Percentiles rank a stretch among this genome's conserved stretches.
Conservation (phyloP, 116 monocot genomes). For the Iris pallida region DNA sequence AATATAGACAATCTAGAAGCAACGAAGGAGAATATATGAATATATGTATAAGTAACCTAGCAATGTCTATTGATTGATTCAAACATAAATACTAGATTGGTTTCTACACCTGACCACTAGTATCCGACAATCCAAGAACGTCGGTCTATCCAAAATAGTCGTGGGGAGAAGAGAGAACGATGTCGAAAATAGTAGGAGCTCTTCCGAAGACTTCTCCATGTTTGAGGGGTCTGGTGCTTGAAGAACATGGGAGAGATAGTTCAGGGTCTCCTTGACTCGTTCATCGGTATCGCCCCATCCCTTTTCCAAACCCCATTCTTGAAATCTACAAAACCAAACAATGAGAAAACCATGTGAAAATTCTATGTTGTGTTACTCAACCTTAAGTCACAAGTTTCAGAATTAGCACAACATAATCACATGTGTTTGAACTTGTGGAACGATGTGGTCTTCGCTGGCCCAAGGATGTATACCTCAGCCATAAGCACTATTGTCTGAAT, state of each 20-base stretch:
- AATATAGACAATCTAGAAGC: constrained; percentile 57
- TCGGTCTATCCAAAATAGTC: constrained; percentile 89
- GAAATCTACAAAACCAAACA: constrained; percentile 40
- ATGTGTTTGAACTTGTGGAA: constrained; percentile 70
- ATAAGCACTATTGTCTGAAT: constrained; percentile 66
- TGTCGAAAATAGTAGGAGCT: constrained; percentile 61
- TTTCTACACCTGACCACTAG: constrained; percentile 70
- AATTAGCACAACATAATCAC: constrained; percentile 13
- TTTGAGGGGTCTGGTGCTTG: constrained; percentile 78
- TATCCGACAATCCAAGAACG: constrained; percentile 90
- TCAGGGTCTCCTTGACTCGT: constrained; percentile 55
- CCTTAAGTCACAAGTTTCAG: too few relatives aligned
- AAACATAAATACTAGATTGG: not conserved
- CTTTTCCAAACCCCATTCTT: constrained; percentile 76
- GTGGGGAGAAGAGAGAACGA: constrained; percentile 76
- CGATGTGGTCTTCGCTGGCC: constrained; percentile 52
- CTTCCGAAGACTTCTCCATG: constrained; percentile 67
- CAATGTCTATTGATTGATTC: not conserved
- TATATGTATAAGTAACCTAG: not conserved
- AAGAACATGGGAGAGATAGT: constrained; percentile 72
- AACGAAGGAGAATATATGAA: not conserved
- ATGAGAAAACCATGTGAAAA: too few relatives aligned
- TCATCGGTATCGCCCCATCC: constrained; percentile 84
- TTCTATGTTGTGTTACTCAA: too few relatives aligned
- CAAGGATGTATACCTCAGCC: constrained; percentile 56